These are phyloP conservation scores for Pestalotiopsis sp. DNA, from an alignment of 2,329 filamentous ascomycete species.

Conservation along the genomic window DNA sequence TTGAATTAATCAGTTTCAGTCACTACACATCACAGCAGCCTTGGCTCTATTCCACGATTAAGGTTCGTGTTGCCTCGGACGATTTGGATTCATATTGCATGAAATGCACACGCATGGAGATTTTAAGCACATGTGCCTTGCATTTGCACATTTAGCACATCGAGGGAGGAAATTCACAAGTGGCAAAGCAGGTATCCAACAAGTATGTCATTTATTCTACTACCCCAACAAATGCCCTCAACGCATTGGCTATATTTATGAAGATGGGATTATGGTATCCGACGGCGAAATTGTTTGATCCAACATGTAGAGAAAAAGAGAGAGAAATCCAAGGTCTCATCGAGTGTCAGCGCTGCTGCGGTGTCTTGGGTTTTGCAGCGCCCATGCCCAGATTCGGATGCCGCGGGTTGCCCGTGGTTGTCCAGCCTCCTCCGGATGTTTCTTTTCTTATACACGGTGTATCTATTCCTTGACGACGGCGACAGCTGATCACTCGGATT, in stretches of 20 bases:
- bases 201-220: not conserved
- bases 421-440: not conserved
- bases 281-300: not conserved
- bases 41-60: no score
- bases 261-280: not conserved
- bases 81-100: no score
- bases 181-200: not conserved
- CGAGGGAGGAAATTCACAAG: not conserved
- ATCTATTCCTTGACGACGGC: conserved; percentile 3
- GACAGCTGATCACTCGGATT: not conserved
- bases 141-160: no score
- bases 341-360: no score
- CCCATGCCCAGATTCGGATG: not conserved
- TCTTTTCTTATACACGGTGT: not conserved
- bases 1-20: not conserved
- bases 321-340: not conserved
- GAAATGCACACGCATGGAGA: no score
- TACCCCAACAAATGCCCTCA: not conserved
- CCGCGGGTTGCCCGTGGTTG: not conserved
- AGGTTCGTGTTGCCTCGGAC: no score
- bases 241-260: not conserved
- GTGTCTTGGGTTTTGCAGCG: no score
- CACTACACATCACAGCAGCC: no score
- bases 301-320: not conserved
- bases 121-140: no score